phyloP scores from a whole-genome alignment of 352 stramenopile genomes.

The Phytophthora aleatoria region DNA sequence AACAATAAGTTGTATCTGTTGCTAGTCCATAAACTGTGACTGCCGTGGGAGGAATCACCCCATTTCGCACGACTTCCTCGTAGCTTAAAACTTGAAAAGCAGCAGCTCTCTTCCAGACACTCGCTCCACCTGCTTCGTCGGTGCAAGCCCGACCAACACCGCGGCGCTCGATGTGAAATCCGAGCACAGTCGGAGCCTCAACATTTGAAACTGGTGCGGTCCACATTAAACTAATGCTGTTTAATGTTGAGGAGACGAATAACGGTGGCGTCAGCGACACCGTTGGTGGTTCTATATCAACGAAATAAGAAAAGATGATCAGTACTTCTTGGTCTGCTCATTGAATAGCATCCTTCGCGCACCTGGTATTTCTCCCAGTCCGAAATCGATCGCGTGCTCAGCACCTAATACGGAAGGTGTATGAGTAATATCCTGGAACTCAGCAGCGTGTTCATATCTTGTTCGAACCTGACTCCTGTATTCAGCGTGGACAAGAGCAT shows the following conservation, averaged over 20 bases:
- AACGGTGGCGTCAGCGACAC: conserved; percentile 35
- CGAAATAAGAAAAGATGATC: neutral
- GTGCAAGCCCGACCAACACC: conserved; percentile 49
- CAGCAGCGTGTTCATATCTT: conserved; percentile 56
- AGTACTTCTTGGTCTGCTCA: neutral
- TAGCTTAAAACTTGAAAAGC: conserved; percentile 61
- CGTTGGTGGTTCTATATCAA: conserved; percentile 35
- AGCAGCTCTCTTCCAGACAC: conserved; percentile 54
- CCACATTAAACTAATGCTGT: conserved; percentile 60
- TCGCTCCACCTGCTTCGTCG: conserved; percentile 25
- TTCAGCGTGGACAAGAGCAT: conserved; percentile 45
- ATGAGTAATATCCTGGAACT: conserved; percentile 67
- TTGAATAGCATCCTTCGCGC: neutral
- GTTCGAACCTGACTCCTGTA: conserved; percentile 63
- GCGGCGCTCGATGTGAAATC: conserved; percentile 64
- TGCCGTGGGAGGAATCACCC: conserved; percentile 28
- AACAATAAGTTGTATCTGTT: conserved; percentile 58
- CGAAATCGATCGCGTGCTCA: conserved; percentile 43
- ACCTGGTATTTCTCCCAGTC: conserved; percentile 48
- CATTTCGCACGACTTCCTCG: conserved; percentile 48
- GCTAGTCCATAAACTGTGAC: conserved; percentile 44
- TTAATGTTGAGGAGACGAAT: conserved; percentile 43
- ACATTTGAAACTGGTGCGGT: conserved; percentile 5
- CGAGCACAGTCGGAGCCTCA: conserved; percentile 55
- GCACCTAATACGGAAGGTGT: conserved; percentile 44